Conservation (phyloP, 2,329 filamentous ascomycete species). For the Colletotrichum navitas region DNA sequence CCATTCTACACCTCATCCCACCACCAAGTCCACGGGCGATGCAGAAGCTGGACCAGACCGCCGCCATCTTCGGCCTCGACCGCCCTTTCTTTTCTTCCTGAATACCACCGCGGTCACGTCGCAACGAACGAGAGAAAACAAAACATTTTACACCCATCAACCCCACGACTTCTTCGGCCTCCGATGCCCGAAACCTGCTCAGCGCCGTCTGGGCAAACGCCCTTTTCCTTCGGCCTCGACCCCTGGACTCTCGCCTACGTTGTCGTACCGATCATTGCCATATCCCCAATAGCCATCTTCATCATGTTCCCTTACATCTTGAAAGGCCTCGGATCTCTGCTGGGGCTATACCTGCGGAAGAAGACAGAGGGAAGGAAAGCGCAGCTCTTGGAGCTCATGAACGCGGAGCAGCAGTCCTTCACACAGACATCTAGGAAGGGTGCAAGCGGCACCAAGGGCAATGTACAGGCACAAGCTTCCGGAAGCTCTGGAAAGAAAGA, state of each 20-base stretch:
- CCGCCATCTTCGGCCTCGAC: slow-evolving; percentile 28
- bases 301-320: slow-evolving; percentile 55
- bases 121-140: slow-evolving; percentile 2
- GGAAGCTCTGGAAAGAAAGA: slow-evolving; percentile 55
- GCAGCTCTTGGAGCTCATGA: slow-evolving; percentile 66
- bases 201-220: slow-evolving; percentile 46
- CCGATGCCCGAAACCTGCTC: slow-evolving; percentile 49
- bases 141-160: background rate
- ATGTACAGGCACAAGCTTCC: slow-evolving; percentile 55
- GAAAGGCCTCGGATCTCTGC: slow-evolving; percentile 54
- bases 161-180: background rate
- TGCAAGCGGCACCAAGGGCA: slow-evolving; percentile 75
- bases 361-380: slow-evolving; percentile 73
- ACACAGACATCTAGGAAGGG: slow-evolving; percentile 57
- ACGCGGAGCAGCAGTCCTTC: slow-evolving; percentile 56
- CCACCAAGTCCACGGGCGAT: slow-evolving; percentile 36
- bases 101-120: background rate
- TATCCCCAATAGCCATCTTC: slow-evolving; percentile 47
- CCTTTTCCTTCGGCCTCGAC: slow-evolving; percentile 49
- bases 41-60: slow-evolving; percentile 33
- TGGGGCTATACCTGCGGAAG: slow-evolving; percentile 73
- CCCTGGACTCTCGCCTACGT: slow-evolving; percentile 47
- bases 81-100: background rate
- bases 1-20: slow-evolving; percentile 19
- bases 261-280: slow-evolving; percentile 43